These are phyloP conservation scores for Fusarium metavorans DNA, from an alignment of 2,329 filamentous ascomycete species.

Conservation along the genomic window DNA sequence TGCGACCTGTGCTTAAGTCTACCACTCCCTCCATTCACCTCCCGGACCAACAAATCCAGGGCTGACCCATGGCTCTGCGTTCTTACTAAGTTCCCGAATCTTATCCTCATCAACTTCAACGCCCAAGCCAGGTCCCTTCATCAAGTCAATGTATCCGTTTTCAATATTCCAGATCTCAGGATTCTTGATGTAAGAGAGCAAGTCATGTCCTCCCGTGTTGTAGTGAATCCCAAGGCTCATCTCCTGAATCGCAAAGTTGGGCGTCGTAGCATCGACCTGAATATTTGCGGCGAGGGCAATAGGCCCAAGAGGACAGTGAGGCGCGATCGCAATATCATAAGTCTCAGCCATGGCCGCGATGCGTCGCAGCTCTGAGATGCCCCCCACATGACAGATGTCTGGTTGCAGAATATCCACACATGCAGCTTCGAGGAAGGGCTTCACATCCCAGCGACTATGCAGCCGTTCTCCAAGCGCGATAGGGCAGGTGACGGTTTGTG, in stretches of 20 bases:
- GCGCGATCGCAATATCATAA: constrained; percentile 79
- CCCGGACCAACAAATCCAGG: constrained; percentile 14
- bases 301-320: constrained; percentile 79
- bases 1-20: not conserved
- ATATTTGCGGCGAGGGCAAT: constrained; percentile 79
- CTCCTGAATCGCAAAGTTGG: constrained; percentile 80
- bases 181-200: constrained; percentile 75
- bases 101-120: constrained; percentile 79
- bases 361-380: constrained; percentile 77
- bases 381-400: constrained; percentile 78
- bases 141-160: constrained; percentile 73
- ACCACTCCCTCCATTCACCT: constrained; percentile 18
- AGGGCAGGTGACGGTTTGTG: constrained; percentile 59
- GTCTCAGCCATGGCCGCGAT: constrained; percentile 79
- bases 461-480: constrained; percentile 80
- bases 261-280: constrained; percentile 71
- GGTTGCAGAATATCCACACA: constrained; percentile 80
- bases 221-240: constrained; percentile 87
- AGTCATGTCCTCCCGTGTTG: constrained; percentile 74
- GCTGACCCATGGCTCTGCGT: constrained; percentile 71
- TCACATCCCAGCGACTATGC: constrained; percentile 79
- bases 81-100: constrained; percentile 69
- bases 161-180: constrained; percentile 73
- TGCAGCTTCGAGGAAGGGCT: constrained; percentile 75
- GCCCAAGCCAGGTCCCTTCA: constrained; percentile 72